Evolutionary conservation across 371 early-diverging fungal genomes (phyloP).

Genomic region (Massospora cicadina): DNA sequence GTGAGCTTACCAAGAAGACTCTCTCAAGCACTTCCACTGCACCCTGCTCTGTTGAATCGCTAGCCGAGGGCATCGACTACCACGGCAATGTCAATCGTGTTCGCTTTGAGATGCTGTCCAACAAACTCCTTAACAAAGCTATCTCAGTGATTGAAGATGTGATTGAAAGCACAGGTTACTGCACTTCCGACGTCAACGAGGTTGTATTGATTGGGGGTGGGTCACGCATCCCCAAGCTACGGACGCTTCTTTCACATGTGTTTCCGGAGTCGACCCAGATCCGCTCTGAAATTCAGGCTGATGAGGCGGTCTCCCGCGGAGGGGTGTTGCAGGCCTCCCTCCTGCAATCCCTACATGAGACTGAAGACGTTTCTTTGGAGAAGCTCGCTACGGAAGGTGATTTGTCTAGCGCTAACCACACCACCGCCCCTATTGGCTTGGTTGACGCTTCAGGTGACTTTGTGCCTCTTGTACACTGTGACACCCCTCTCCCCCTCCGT

Average conservation of each 20-base stretch:
- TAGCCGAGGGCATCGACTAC: conserved; percentile 88
- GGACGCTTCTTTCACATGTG: conserved; percentile 53
- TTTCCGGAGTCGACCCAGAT: conserved; percentile 71
- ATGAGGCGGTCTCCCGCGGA: conserved; percentile 96
- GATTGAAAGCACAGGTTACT: conserved; percentile 18
- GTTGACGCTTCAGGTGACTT: conserved; percentile 38
- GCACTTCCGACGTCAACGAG: conserved; percentile 40
- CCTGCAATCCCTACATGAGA: conserved; percentile 15
- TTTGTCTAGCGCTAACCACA: conserved; percentile 15
- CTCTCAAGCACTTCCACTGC: conserved; percentile 71
- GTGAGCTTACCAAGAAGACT: conserved; percentile 89
- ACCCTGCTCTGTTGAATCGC: conserved; percentile 80
- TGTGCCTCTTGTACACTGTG: conserved; percentile 41
- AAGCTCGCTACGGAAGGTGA: not conserved
- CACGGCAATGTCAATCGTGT: conserved; percentile 69
- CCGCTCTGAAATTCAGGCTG: conserved; percentile 57
- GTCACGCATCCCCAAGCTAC: conserved; percentile 95
- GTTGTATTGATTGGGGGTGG: conserved; percentile 96
- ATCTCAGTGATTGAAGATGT: conserved; percentile 49
- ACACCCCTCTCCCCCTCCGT: conserved; percentile 60
- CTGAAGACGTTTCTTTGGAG: conserved; percentile 1
- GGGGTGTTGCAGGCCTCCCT: conserved; percentile 91
- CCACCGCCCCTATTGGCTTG: conserved; percentile 48
- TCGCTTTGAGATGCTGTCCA: conserved; percentile 81
- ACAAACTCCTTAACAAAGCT: conserved; percentile 58